Conservation (phyloP, 148 eudicot species). For the Rhododendron williamsianum region DNA sequence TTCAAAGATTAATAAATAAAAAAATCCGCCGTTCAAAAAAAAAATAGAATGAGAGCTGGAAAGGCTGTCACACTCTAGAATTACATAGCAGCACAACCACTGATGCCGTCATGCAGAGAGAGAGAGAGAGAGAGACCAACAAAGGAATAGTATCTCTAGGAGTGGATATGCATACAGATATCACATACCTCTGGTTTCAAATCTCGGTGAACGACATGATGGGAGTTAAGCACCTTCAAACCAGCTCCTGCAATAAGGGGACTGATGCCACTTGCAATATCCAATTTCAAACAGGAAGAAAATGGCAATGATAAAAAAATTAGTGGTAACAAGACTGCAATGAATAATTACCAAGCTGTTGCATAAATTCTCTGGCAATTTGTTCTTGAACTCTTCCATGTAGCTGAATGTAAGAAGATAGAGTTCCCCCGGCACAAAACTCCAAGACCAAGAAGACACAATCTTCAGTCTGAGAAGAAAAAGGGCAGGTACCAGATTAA, state of each 20-base stretch:
- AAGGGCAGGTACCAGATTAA: background rate
- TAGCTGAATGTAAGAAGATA: slow-evolving; percentile 34
- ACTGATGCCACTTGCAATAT: background rate
- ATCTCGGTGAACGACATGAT: slow-evolving; percentile 41
- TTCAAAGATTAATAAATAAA: too few species aligned
- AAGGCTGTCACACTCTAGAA: background rate
- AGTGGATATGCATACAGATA: background rate
- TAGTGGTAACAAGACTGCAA: background rate
- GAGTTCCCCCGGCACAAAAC: slow-evolving; percentile 46
- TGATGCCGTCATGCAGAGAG: background rate
- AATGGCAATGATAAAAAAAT: background rate
- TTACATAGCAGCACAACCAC: background rate
- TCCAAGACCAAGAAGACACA: slow-evolving; percentile 37
- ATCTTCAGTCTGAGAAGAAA: slow-evolving; percentile 31
- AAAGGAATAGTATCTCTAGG: background rate
- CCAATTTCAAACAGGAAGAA: background rate
- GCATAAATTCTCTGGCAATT: slow-evolving; percentile 36
- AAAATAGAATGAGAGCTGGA: background rate
- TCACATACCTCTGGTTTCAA: slow-evolving; percentile 44
- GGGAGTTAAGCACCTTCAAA: slow-evolving; percentile 28
- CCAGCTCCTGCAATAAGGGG: slow-evolving; percentile 38
- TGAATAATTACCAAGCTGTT: slow-evolving; percentile 33
- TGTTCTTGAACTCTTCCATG: slow-evolving; percentile 39
- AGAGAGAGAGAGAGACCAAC: background rate
- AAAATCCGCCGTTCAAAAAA: too few species aligned